Conservation (phyloP, 768 basidiomycete genomes). For the Amanita polypyramis region DNA sequence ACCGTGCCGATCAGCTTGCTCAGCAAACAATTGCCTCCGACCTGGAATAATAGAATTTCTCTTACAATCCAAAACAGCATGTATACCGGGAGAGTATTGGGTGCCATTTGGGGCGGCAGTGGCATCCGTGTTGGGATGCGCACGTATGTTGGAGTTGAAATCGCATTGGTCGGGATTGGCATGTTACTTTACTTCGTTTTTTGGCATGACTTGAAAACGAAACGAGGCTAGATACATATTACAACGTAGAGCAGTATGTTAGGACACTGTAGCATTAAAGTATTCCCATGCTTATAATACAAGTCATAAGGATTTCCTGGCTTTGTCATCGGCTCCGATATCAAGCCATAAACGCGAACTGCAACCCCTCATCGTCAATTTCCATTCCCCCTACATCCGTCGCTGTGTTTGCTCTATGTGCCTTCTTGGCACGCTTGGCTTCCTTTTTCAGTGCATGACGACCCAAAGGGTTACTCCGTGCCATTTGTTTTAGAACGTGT, state of each 20-base stretch:
- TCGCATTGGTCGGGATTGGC: slow-evolving; percentile 50
- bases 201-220: slow-evolving; percentile 58
- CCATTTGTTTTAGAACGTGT: slow-evolving; percentile 36
- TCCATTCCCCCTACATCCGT: slow-evolving; percentile 28
- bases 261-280: too few relatives aligned
- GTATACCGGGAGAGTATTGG: slow-evolving; percentile 52
- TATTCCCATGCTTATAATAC: not conserved
- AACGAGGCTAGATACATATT: too few relatives aligned
- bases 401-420: slow-evolving; percentile 24
- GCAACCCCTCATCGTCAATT: slow-evolving; percentile 33
- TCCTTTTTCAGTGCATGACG: slow-evolving; percentile 52
- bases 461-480: slow-evolving; percentile 47
- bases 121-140: slow-evolving; percentile 52
- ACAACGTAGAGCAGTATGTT: too few relatives aligned
- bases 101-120: slow-evolving; percentile 59
- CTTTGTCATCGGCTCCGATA: not conserved
- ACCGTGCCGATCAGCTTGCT: slow-evolving; percentile 58
- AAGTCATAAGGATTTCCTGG: slow-evolving; percentile 1
- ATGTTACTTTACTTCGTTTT: slow-evolving; percentile 40
- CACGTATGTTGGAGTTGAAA: slow-evolving; percentile 48
- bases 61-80: slow-evolving; percentile 62
- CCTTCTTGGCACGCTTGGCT: slow-evolving; percentile 51
- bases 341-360: slow-evolving; percentile 38
- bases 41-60: slow-evolving; percentile 48
- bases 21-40: slow-evolving; percentile 56